Evolutionary conservation across 257 asterid genomes (phyloP), one percentile per base, ranked within the genome.

Genomic region (Voacanga thouarsii): DNA sequence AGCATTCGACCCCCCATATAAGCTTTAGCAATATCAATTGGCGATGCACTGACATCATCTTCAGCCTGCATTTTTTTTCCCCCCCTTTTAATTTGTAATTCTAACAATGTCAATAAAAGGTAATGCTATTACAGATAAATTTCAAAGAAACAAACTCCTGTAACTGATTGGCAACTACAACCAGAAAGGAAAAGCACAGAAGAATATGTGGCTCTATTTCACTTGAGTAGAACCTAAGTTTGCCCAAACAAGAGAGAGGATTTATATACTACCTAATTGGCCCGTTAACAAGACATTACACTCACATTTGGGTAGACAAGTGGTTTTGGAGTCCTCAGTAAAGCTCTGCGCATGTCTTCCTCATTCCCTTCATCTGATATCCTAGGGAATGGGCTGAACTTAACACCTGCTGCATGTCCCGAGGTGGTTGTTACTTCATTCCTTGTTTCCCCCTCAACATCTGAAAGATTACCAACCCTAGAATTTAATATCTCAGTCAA

Each of bases 21-120:
- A 67, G 97, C 96, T 83, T 89, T 94, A 55, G 99, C 99, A 87
- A 96, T 85, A 78, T 93, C 97, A 67, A 96, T 83, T 59, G 97
- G 97, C 11, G 97, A 90, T 76, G 97, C 91, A 83, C 92, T 82
- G 83, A 89, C 89, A 79, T 85, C 92, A 85, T 74, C 86, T 51
- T 86, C 85, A 60, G 86, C 91, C 98, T 94, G 87, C 81, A 83
- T 50, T 43, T 24, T n/a, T 45, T 30, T 37, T 59, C 0, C 6
- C 5, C 0, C 6, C 5, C 15, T 66, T 50, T 12, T 71, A 71
- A 23, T 71, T 19, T 30, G 30, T 26, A 68, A 23, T 61, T 53
- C 44, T 8, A 64, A 69, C 19, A 5, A 57, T 26, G 28, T 19
- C 23, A 14, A 30, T 23, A 68, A 18, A 23, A 68, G 73, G 73